Base-by-base conservation (phyloP, 768 basidiomycete species). In the Tulasnella sp. region DNA sequence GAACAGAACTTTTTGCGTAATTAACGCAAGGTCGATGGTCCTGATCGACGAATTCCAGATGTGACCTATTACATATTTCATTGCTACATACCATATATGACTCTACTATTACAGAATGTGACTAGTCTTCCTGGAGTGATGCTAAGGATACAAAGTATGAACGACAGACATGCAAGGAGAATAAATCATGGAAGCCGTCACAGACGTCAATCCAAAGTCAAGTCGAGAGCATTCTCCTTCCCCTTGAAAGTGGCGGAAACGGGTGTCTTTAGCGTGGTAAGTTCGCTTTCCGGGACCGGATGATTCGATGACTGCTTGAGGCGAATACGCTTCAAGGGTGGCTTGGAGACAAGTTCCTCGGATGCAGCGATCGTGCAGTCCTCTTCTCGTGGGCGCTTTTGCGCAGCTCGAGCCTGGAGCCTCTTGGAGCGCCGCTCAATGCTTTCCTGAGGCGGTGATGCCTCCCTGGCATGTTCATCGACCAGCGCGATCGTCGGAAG, bases 191-290 rank as follows among this genome's bases (percentile, higher is more conserved):
- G 13, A 67, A 13, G 29, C 11, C 61, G 29, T 67, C 32, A 32
- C 16, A 32, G 32, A 29, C 29, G 32, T 67, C 32, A 67, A 67
- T 26, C 61, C 61, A 67, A 20, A 35, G 29, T 67, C 61, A 67
- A 13, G 61, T 67, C 61, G 7, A 67, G 61, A 18, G 61, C 71
- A 35, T 72, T 72, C 39, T 72, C 71, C 26, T 72, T 72, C 11
- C 71, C 71, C 44, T 72, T 72, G 71, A 72, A 72, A 20, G 71
- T 46, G 37, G 39, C n/a, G 23, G 71, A 72, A 11, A 40, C 15
- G 4, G 71, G 44, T 3, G 32, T 46, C 71, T 72, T 72, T 15
- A 46, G 37, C n/a, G 37, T 11, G n/a, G 26, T 32, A 32, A 26
- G 11, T 20, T 72, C 71, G 13, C n/a, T 26, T 42, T 72, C 71